Evolutionary conservation across 2,329 filamentous ascomycete genomes (phyloP).

Genomic region (Talaromyces atroroseus): DNA sequence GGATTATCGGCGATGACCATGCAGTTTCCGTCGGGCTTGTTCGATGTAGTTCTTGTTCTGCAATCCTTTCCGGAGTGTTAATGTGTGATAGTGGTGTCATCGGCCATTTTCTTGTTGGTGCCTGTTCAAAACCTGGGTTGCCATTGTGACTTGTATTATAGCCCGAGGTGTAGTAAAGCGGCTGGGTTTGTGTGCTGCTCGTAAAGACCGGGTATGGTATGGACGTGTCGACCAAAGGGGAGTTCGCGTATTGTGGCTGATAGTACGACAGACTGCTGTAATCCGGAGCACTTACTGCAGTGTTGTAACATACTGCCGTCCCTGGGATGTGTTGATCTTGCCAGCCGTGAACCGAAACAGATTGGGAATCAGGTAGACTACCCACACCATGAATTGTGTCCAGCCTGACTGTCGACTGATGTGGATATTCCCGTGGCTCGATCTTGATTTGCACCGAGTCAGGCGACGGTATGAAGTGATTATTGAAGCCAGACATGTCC

Average conservation of each 20-base stretch:
- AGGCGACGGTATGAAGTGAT: slow-evolving; percentile 21
- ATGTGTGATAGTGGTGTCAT: slow-evolving; percentile 21
- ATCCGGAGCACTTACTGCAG: slow-evolving; percentile 18
- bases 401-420: slow-evolving; percentile 22
- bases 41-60: slow-evolving; percentile 2
- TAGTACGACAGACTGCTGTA: slow-evolving; percentile 21
- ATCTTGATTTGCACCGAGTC: slow-evolving; percentile 12
- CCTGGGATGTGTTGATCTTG: slow-evolving; percentile 18
- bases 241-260: slow-evolving; percentile 18
- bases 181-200: slow-evolving; percentile 20
- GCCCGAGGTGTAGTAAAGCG: slow-evolving; percentile 22
- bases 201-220: slow-evolving; percentile 20
- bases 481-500: slow-evolving; percentile 14
- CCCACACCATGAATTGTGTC: slow-evolving; percentile 27
- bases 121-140: slow-evolving; percentile 16
- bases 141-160: slow-evolving; percentile 16
- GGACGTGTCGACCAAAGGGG: slow-evolving; percentile 19
- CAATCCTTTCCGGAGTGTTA: slow-evolving; percentile 16
- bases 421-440: slow-evolving; percentile 13
- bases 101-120: slow-evolving; percentile 20
- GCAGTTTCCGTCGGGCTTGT: slow-evolving; percentile 12
- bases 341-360: slow-evolving; percentile 20
- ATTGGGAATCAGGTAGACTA: slow-evolving; percentile 20
- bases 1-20: slow-evolving; percentile 10
- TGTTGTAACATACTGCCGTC: slow-evolving; percentile 19